Base-by-base conservation (phyloP, 805 yeast genomes). In the Candida montana region DNA sequence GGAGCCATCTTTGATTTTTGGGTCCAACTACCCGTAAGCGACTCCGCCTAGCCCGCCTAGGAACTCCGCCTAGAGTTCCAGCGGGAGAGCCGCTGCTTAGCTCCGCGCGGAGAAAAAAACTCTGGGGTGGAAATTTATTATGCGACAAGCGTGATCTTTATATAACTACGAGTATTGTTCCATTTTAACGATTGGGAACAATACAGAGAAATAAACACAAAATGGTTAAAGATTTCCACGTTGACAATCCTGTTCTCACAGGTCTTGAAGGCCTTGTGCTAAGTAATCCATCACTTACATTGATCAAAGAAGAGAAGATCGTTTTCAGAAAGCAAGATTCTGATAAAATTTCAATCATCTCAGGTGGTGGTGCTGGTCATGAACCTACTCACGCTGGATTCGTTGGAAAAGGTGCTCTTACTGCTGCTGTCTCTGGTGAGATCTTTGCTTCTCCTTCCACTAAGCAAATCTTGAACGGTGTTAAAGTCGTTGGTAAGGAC, bases 341-440 rank as follows among this genome's bases (percentile, higher is more conserved):
- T 40, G 64, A 69, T 21, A 83, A 85, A 54, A 83, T 89, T 33
- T 75, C 86, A 6, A 55, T 90, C 37, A 65, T 90, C 21, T 80
- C 95, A 27, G 96, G 97, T 45, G 98, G 98, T 42, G 97, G 97
- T 21, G 79, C 90, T 12, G 98, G 98, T 36, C 98, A 90, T 58
- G 98, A 90, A 63, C 97, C 97, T 20, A 71, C 89, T 4, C 97
- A 91, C 56, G 90, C 86, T 8, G 97, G 96, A 0, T 90, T 79
- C 59, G 89, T 90, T 18, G 97, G 97, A 11, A 71, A 77, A 12
- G 95, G 95, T 37, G 65, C 83, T 51, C 62, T 90, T 31, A 87
- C 85, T 50, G 95, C 81, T 31, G 97, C 96, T 0, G 95, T 90
- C 5, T 79, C 89, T 40, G 98, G 98, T 29, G 78, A 82, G 40